phyloP scores from a whole-genome alignment of 1,284 basidiomycete genomes.

The Phylloporus sp. region DNA sequence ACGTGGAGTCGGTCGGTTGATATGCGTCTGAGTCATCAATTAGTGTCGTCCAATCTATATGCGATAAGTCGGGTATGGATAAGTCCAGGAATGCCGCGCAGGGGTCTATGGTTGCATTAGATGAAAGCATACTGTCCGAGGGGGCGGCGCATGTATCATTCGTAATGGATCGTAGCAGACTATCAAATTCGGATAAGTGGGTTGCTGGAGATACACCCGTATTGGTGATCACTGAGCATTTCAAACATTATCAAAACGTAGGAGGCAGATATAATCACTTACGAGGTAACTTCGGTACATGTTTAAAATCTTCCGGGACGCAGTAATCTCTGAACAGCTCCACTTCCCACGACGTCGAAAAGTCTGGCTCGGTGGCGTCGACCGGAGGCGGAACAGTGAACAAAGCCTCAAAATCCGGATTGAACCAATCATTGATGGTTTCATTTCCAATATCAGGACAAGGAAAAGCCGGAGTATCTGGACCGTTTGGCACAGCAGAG shows the following conservation, averaged over 20 bases:
- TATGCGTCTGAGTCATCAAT: slow-evolving; percentile 9
- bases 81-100: background rate
- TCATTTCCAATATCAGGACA: slow-evolving; percentile 18
- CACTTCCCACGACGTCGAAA: slow-evolving; percentile 31
- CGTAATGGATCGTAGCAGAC: slow-evolving; percentile 25
- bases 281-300: slow-evolving; percentile 9
- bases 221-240: slow-evolving; percentile 3
- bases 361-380: slow-evolving; percentile 27
- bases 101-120: background rate
- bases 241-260: background rate
- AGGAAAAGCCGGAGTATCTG: slow-evolving; percentile 25
- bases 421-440: slow-evolving; percentile 19
- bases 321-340: slow-evolving; percentile 38
- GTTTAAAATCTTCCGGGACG: slow-evolving; percentile 15
- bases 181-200: slow-evolving; percentile 20
- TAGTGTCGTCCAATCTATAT: slow-evolving; percentile 30
- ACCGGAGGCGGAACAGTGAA: slow-evolving; percentile 39
- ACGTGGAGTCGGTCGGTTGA: slow-evolving; percentile 13
- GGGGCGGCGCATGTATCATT: background rate
- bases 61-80: slow-evolving; percentile 5
- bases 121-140: background rate
- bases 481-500: slow-evolving; percentile 29
- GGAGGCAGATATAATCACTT: slow-evolving; percentile 7
- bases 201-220: background rate
- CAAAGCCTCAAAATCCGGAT: slow-evolving; percentile 27